Evolutionary conservation across 2,329 filamentous ascomycete species (phyloP).

Genomic region (Colletotrichum sp.): DNA sequence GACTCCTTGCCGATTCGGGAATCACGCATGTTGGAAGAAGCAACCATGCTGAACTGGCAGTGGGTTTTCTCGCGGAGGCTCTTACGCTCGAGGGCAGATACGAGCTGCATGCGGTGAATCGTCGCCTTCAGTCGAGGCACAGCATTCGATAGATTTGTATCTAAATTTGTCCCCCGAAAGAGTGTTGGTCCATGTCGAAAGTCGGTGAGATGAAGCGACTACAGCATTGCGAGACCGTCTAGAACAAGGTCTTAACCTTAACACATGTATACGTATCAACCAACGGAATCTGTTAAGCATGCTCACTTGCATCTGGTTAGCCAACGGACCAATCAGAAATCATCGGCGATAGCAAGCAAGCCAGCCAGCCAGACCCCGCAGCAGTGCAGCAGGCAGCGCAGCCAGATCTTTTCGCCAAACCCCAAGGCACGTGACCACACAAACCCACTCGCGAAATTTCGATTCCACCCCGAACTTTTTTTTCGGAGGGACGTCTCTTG

Average conservation of each 20-base stretch:
- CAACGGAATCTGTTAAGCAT: not conserved
- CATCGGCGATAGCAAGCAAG: not conserved
- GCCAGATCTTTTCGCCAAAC: constrained; percentile 22
- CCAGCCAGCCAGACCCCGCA: not conserved
- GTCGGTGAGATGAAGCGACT: not conserved
- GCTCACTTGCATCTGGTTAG: not conserved
- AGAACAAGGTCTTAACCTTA: not conserved
- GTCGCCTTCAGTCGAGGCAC: not conserved
- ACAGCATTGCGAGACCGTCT: not conserved
- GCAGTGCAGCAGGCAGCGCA: not conserved
- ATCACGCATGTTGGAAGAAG: not conserved
- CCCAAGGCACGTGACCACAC: constrained; percentile 30
- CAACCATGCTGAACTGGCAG: not conserved
- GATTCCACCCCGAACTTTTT: constrained; percentile 8
- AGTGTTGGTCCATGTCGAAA: not conserved
- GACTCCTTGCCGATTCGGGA: not conserved
- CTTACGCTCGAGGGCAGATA: not conserved
- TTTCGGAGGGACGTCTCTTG: not conserved
- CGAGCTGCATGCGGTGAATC: not conserved
- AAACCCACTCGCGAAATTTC: constrained; percentile 16
- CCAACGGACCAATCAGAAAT: not conserved
- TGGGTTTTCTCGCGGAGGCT: not conserved
- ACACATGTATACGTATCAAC: not conserved
- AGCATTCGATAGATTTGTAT: not conserved
- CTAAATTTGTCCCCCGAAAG: not conserved